Conservation (phyloP, 2,329 filamentous ascomycete genomes). For the Plectosphaerella plurivora region DNA sequence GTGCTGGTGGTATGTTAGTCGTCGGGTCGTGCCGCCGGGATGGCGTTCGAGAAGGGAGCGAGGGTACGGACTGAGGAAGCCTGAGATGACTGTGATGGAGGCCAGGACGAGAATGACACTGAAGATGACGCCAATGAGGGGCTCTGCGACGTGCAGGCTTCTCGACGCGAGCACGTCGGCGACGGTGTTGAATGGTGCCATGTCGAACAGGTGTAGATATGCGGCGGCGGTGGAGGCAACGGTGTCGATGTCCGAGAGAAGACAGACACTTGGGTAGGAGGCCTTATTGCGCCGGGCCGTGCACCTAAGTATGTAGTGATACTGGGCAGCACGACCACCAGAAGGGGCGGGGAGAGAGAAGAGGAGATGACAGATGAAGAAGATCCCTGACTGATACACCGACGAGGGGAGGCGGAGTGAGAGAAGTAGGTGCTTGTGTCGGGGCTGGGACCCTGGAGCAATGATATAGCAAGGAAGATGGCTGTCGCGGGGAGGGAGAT, state of each 20-base stretch:
- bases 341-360: too few species aligned
- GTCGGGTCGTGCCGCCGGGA: not conserved
- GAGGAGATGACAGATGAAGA: too few species aligned
- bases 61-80: slow-evolving; percentile 27
- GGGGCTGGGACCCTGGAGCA: too few species aligned
- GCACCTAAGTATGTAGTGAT: slow-evolving; percentile 3
- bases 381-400: too few species aligned
- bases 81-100: slow-evolving; percentile 27
- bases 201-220: slow-evolving; percentile 1
- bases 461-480: too few species aligned
- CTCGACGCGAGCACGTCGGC: slow-evolving; percentile 1
- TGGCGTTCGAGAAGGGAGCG: not conserved
- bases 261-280: not conserved
- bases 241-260: not conserved
- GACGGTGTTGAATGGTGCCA: slow-evolving; percentile 5
- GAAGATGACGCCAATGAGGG: slow-evolving; percentile 27
- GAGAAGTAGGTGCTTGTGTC: too few species aligned
- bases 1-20: slow-evolving; percentile 21
- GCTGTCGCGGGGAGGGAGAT: too few species aligned
- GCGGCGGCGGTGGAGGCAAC: not conserved
- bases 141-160: slow-evolving; percentile 15
- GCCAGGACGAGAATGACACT: slow-evolving; percentile 28
- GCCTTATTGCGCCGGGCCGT: not conserved
- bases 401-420: too few species aligned
- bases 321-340: not conserved